Evolutionary conservation across 805 yeast genomes (phyloP), one percentile per base, ranked within the genome.

Genomic region (Zygosaccharomyces bisporus): DNA sequence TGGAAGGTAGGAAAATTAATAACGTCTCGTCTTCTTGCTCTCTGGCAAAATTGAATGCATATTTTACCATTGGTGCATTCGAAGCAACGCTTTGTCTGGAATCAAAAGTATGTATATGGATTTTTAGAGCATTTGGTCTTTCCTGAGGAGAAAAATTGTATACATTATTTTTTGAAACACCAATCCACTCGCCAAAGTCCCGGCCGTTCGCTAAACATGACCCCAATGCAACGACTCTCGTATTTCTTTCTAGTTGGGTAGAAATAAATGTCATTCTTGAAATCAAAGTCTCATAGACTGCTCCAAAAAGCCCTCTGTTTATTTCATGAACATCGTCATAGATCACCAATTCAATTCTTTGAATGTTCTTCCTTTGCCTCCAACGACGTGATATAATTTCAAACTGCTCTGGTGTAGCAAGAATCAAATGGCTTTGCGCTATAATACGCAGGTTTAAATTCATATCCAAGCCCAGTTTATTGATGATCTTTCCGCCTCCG

Each of bases 101-200:
- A 12, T 62, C 58, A 54, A 70, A 77, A 0, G 77, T 63, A 44
- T 75, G 77, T 35, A 85, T 55, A 51, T 73, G 81, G 16, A 85
- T 78, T 44, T 75, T 77, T 10, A 87, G 54, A 3, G 85, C 79
- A 34, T 67, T 58, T 6, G 70, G 67, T 45, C 91, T 70, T 34
- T 80, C 82, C 39, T 68, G 68, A 0, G 95, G 81, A 13, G 79
- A 74, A 59, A 84, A 89, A 55, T 88, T 89, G 68, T 72, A 87
- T 4, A 81, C 71, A 39, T 79, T 71, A 16, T 64, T 68, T 54
- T 79, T 82, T 1, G 73, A 54, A 19, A 84, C 81, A 2, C 93
- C 95, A 21, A 93, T 64, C 96, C 98, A 93, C 43, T 83, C 86
- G 1, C 86, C 91, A 46, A 90, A 64, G 51, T 87, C 96, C 41